Evolutionary conservation across 805 yeast species (phyloP).

Genomic region (Kluyveromyces wickerhamii): DNA sequence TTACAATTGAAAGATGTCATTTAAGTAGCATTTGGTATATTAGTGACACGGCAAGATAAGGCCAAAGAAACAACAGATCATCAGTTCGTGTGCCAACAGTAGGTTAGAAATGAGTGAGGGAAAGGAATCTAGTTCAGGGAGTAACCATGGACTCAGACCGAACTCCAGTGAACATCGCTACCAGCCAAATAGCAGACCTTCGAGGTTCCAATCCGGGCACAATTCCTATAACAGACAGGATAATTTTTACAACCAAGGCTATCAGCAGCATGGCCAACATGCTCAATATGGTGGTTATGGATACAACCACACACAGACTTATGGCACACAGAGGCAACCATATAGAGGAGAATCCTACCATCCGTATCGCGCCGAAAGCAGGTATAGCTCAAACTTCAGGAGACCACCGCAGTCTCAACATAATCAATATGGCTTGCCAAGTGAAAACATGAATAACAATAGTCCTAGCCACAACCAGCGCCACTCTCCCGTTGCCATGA

Average conservation of each 20-base stretch:
- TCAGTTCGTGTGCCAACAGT: too few relatives aligned
- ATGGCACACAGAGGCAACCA: not conserved
- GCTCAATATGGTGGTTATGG: not conserved
- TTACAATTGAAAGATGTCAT: too few relatives aligned
- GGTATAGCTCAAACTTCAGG: slow-evolving; percentile 1
- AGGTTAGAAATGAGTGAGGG: too few relatives aligned
- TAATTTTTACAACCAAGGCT: not conserved
- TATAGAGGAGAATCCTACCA: slow-evolving; percentile 4
- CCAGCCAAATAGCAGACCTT: slow-evolving; percentile 2
- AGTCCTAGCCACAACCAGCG: too few relatives aligned
- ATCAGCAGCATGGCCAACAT: not conserved
- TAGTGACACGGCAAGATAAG: too few relatives aligned
- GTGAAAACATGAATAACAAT: too few relatives aligned
- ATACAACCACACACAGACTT: not conserved
- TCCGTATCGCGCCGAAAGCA: slow-evolving; percentile 1
- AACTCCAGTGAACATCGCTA: slow-evolving; percentile 1
- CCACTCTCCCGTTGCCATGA: too few relatives aligned
- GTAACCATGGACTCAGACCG: too few relatives aligned
- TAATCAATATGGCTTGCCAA: too few relatives aligned
- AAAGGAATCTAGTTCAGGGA: too few relatives aligned
- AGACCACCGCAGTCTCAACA: not conserved
- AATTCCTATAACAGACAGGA: not conserved
- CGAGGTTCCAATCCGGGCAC: not conserved
- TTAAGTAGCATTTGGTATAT: too few relatives aligned
- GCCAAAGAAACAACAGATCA: too few relatives aligned